These are phyloP conservation scores for Hysterangium stoloniferum DNA, from an alignment of 768 basidiomycete genomes.

Conservation along the genomic window DNA sequence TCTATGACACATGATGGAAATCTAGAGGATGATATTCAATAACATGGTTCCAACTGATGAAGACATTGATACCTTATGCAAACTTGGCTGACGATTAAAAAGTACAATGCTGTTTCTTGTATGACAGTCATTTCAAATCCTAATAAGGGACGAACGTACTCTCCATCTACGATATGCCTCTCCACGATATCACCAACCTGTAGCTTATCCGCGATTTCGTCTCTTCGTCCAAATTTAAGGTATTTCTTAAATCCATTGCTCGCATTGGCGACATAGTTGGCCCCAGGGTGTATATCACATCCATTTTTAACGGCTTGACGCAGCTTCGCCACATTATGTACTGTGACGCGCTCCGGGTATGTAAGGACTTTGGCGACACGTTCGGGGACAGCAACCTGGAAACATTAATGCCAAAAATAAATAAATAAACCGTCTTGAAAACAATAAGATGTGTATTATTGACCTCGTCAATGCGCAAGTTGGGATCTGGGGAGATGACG, in stretches of 20 bases:
- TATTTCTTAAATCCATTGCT: constrained; percentile 80
- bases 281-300: constrained; percentile 86
- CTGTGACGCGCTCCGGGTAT: constrained; percentile 91
- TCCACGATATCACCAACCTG: constrained; percentile 90
- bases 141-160: constrained; percentile 32
- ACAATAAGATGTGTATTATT: constrained; percentile 1
- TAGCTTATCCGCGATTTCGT: constrained; percentile 72
- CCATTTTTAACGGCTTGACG: constrained; percentile 80
- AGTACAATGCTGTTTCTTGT: constrained; percentile 55
- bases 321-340: constrained; percentile 77
- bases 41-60: background rate
- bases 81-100: constrained; percentile 97
- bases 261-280: constrained; percentile 84
- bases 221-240: constrained; percentile 77
- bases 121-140: background rate
- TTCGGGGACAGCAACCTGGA: constrained; percentile 80
- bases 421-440: too few relatives aligned
- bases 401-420: background rate
- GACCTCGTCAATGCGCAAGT: constrained; percentile 92
- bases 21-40: constrained; percentile 31
- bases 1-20: constrained; percentile 98
- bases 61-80: constrained; percentile 65
- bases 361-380: constrained; percentile 92
- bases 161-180: constrained; percentile 89
- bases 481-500: constrained; percentile 99